These are phyloP conservation scores for Cyclotella atomus DNA, from an alignment of 108 stramenopile species.

Conservation along the genomic window DNA sequence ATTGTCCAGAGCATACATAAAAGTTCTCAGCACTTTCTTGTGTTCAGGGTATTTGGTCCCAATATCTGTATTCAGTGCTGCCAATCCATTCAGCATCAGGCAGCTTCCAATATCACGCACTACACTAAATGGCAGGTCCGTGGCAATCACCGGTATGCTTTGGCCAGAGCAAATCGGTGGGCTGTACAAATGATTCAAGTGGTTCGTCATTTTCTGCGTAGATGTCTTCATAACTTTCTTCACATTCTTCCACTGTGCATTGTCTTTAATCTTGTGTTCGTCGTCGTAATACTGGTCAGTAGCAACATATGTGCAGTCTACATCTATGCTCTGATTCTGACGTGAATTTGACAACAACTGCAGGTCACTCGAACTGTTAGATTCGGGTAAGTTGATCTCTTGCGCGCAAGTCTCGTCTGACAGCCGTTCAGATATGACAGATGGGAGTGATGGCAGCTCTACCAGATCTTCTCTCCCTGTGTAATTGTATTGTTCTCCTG, in stretches of 20 bases:
- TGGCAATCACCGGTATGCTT: slow-evolving; percentile 36
- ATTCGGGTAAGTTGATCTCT: slow-evolving; percentile 4
- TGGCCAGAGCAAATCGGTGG: neutral
- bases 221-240: slow-evolving; percentile 40
- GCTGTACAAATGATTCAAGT: slow-evolving; percentile 6
- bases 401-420: slow-evolving; percentile 10
- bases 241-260: slow-evolving; percentile 31
- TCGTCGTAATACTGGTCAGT: slow-evolving; percentile 70
- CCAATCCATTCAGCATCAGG: slow-evolving; percentile 35
- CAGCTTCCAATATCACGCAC: slow-evolving; percentile 32
- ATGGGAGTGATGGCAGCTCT: slow-evolving; percentile 52
- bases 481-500: slow-evolving; percentile 33
- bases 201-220: slow-evolving; percentile 23
- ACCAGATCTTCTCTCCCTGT: slow-evolving; percentile 57
- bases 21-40: slow-evolving; percentile 38
- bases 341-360: slow-evolving; percentile 16
- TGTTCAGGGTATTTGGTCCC: slow-evolving; percentile 35
- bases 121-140: slow-evolving; percentile 36
- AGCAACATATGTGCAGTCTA: slow-evolving; percentile 77
- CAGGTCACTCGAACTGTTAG: slow-evolving; percentile 5
- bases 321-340: slow-evolving; percentile 23
- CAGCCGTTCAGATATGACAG: slow-evolving; percentile 51
- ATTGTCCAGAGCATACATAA: slow-evolving; percentile 39
- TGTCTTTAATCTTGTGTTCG: slow-evolving; percentile 32
- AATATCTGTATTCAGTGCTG: slow-evolving; percentile 22